Evolutionary conservation across 805 yeast species (phyloP).

Genomic region (Ogataea naganishii): DNA sequence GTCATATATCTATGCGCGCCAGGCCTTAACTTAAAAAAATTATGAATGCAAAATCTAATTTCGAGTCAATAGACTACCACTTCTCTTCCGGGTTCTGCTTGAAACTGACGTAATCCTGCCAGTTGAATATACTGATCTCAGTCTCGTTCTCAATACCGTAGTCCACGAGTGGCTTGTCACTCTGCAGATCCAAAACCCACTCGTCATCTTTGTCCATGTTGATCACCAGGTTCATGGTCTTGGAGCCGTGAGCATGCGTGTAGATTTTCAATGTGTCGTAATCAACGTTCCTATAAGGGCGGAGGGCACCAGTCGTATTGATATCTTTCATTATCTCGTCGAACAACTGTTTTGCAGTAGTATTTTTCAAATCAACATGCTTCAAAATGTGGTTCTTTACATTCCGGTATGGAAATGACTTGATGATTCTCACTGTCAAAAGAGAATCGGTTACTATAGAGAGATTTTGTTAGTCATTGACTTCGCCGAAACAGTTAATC

Average conservation of each 20-base stretch:
- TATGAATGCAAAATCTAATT: no score
- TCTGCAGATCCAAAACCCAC: conserved; percentile 49
- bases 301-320: conserved; percentile 50
- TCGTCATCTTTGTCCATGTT: conserved; percentile 80
- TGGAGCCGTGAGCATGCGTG: conserved; percentile 91
- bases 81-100: conserved; percentile 83
- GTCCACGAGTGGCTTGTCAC: conserved; percentile 32
- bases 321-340: conserved; percentile 38
- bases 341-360: conserved; percentile 58
- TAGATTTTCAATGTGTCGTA: conserved; percentile 78
- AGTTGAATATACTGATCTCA: conserved; percentile 77
- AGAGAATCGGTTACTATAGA: conserved; percentile 50
- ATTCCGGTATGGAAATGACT: conserved; percentile 87
- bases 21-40: no score
- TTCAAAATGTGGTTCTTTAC: conserved; percentile 67
- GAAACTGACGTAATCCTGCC: conserved; percentile 54
- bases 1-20: no score
- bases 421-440: conserved; percentile 77
- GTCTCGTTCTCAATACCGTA: conserved; percentile 79
- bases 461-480: conserved; percentile 2
- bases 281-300: conserved; percentile 74
- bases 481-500: background rate
- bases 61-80: no score
- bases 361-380: conserved; percentile 59
- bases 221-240: conserved; percentile 85